Evolutionary conservation across 2,329 filamentous ascomycete genomes (phyloP), one percentile per base, ranked within the genome.

Genomic region (Phaeosphaeriaceae sp.): DNA sequence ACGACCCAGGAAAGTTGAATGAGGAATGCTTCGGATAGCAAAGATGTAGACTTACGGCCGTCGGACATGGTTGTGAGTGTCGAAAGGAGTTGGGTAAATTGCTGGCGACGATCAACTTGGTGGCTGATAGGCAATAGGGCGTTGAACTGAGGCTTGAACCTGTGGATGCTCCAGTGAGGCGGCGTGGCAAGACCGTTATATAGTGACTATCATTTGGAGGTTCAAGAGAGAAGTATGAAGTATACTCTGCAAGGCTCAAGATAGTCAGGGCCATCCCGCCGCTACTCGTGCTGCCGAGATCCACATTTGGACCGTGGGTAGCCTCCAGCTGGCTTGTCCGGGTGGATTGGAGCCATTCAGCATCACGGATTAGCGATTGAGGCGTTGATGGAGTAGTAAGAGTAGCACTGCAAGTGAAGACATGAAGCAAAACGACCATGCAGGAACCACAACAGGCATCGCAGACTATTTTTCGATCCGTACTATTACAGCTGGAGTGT

Each of bases 41-140:
- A 35, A 48, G 30, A 60, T 59, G 55, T 54, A 70, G 60, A 66
- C 84, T 79, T 79, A 88, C 85, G 79, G 78, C 84, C 84, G 78
- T 87, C 85, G 62, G 84, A 81, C 85, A 87, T 87, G 66, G 65
- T 76, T 52, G 44, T 48, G 59, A 30, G 10, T 54, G 48, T 49
- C 15, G 46, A 26, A 42, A 49, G 52, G 44, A 48, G 23, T 28
- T 11, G 35, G 49, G 51, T 53, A 61, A 47, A 57, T 66, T 59
- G 63, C 63, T 66, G 52, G 63, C 61, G 59, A 60, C 52, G 46
- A 35, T 49, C 43, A 49, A 63, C 59, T 55, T 49, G 42, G 56
- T 52, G 55, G 22, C 40, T 49, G n/a, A 28, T 28, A 54, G 49
- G 46, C n/a, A 35, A 15, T 49, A 52, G 59, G 59, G 55, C 48